phyloP scores from a whole-genome alignment of 495 filamentous ascomycete species.

The Lasiosphaeria ovina region DNA sequence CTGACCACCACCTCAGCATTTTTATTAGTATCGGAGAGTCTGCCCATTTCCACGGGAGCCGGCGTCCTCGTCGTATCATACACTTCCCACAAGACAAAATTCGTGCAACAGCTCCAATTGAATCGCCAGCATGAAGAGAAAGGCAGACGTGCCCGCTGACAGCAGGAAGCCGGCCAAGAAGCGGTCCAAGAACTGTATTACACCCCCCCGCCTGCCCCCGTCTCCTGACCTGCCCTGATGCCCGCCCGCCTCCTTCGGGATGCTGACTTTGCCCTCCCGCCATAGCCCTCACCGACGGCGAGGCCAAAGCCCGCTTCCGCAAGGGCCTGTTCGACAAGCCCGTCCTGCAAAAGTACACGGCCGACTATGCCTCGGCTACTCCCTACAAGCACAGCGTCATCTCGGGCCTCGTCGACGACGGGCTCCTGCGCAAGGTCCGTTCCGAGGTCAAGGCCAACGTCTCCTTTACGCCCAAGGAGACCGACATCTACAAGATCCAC shows the following conservation, averaged over 20 bases:
- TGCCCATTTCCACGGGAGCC: slow-evolving; percentile 23
- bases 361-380: slow-evolving; percentile 65
- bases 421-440: slow-evolving; percentile 82
- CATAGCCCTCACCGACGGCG: slow-evolving; percentile 42
- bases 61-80: slow-evolving; percentile 8
- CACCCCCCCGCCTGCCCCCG: slow-evolving; percentile 10
- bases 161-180: slow-evolving; percentile 41
- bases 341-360: slow-evolving; percentile 64
- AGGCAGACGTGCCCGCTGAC: slow-evolving; percentile 37
- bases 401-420: slow-evolving; percentile 67
- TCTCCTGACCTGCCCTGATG: background rate
- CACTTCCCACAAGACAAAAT: background rate
- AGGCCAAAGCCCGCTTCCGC: slow-evolving; percentile 61
- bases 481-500: slow-evolving; percentile 99
- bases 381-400: slow-evolving; percentile 96
- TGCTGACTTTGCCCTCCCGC: slow-evolving; percentile 18
- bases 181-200: slow-evolving; percentile 44
- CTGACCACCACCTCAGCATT: slow-evolving; percentile 2
- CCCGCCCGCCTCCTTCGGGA: background rate
- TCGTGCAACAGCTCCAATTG: slow-evolving; percentile 26
- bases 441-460: slow-evolving; percentile 84
- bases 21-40: slow-evolving; percentile 21
- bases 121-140: slow-evolving; percentile 46
- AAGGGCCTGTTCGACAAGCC: slow-evolving; percentile 70
- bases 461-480: slow-evolving; percentile 96